phyloP scores from a whole-genome alignment of 345 rosid species.

The Dimocarpus longan region DNA sequence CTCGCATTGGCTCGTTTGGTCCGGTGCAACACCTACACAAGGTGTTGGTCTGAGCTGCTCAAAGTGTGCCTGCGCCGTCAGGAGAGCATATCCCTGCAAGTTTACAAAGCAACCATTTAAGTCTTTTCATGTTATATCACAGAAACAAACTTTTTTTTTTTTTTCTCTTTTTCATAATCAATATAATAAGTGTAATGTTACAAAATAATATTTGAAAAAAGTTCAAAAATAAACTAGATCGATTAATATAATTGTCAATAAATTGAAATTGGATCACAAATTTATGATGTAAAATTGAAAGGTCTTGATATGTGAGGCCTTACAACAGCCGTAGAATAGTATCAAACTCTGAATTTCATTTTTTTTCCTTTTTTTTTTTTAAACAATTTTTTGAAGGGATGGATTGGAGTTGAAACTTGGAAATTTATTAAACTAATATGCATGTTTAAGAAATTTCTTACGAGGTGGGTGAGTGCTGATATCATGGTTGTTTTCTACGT shows the following conservation, averaged over 20 bases:
- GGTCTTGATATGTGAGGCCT: background rate
- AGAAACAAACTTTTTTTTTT: too few species aligned
- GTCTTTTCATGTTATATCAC: background rate
- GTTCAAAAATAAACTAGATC: too few species aligned
- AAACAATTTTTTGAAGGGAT: background rate
- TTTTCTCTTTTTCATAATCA: too few species aligned
- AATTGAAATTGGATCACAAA: background rate
- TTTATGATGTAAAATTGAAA: too few species aligned
- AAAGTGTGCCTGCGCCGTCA: slow-evolving; percentile 56
- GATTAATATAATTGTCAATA: too few species aligned
- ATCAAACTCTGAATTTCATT: background rate
- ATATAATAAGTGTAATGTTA: too few species aligned
- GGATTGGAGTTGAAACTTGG: background rate
- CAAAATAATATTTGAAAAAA: too few species aligned
- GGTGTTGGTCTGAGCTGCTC: slow-evolving; percentile 52
- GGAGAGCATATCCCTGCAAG: slow-evolving; percentile 49
- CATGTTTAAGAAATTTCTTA: background rate
- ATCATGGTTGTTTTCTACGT: background rate
- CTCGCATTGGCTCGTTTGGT: slow-evolving; percentile 37
- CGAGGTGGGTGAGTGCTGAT: background rate
- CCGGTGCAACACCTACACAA: slow-evolving; percentile 43
- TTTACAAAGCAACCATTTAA: background rate
- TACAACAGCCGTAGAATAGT: background rate
- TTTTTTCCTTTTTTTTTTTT: too few species aligned
- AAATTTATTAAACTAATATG: background rate